phyloP scores from a whole-genome alignment of 495 filamentous ascomycete genomes.

The Pseudotulostoma volvatum region DNA sequence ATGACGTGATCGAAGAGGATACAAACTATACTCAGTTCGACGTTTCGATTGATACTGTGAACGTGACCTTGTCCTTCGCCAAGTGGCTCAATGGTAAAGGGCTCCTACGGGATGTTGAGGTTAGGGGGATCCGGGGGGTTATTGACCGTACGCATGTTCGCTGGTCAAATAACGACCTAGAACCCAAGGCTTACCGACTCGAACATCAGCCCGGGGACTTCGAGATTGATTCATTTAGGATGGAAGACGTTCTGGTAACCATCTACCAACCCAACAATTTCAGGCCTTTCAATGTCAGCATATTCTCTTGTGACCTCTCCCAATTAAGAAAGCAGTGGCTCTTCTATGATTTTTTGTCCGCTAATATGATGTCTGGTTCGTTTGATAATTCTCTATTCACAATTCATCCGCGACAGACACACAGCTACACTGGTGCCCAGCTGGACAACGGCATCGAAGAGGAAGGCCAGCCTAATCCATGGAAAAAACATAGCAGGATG shows the following conservation, averaged over 20 bases:
- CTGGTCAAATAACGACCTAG: conserved; percentile 51
- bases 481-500: conserved; percentile 86
- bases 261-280: conserved; percentile 82
- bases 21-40: conserved; percentile 97
- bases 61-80: conserved; percentile 90
- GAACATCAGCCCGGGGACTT: conserved; percentile 88
- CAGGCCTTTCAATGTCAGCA: conserved; percentile 84
- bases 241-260: conserved; percentile 85
- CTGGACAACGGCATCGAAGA: conserved; percentile 36
- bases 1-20: conserved; percentile 38
- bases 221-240: conserved; percentile 87
- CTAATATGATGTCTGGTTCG: conserved; percentile 88
- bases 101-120: conserved; percentile 75
- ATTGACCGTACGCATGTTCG: conserved; percentile 71
- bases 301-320: conserved; percentile 87
- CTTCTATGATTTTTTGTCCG: conserved; percentile 92
- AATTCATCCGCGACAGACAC: conserved; percentile 84
- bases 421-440: conserved; percentile 44
- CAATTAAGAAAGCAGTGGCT: conserved; percentile 89
- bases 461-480: conserved; percentile 36
- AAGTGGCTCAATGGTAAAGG: conserved; percentile 98
- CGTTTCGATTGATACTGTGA: conserved; percentile 82
- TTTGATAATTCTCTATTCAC: conserved; percentile 94
- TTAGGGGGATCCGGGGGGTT: conserved; percentile 92
- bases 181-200: conserved; percentile 75